These are phyloP conservation scores for Pyropia haitanensis DNA, from an alignment of 23 red algal genomes.

Conservation along the genomic window DNA sequence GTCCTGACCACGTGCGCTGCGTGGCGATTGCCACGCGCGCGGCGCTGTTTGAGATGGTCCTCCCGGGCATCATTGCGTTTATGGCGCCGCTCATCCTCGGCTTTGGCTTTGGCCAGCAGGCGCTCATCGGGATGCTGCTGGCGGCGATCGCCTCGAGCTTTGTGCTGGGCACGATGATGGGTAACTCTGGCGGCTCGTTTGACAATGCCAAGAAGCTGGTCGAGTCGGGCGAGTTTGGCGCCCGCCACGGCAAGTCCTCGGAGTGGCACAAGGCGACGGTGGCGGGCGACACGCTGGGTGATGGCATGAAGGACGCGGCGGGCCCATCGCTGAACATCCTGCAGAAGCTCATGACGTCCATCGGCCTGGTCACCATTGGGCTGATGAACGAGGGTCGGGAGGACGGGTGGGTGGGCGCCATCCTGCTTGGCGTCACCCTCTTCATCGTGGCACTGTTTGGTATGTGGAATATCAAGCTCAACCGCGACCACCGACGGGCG, in stretches of 20 bases:
- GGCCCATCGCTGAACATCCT: slow-evolving; percentile 69
- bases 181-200: slow-evolving; percentile 25
- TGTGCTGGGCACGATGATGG: too few species aligned
- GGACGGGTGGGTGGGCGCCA: slow-evolving; percentile 52
- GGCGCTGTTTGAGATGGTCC: slow-evolving; percentile 33
- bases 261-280: slow-evolving; percentile 75
- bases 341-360: slow-evolving; percentile 33
- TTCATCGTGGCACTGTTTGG: slow-evolving; percentile 1
- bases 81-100: slow-evolving; percentile 40
- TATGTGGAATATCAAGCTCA: not conserved
- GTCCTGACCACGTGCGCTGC: slow-evolving; percentile 44
- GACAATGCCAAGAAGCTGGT: slow-evolving; percentile 87
- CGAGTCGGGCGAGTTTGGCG: slow-evolving; percentile 49
- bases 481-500: too few species aligned
- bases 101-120: slow-evolving; percentile 10
- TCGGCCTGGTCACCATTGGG: slow-evolving; percentile 36
- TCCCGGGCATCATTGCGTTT: slow-evolving; percentile 34
- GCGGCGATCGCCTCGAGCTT: not conserved
- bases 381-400: slow-evolving; percentile 23
- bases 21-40: slow-evolving; percentile 29
- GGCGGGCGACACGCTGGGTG: slow-evolving; percentile 38
- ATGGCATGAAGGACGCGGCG: slow-evolving; percentile 48
- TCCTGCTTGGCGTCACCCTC: slow-evolving; percentile 22
- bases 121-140: slow-evolving; percentile 7
- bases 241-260: slow-evolving; percentile 41